These are phyloP conservation scores for Prunus yedoensis DNA, from an alignment of 331 rosid species.

Conservation along the genomic window DNA sequence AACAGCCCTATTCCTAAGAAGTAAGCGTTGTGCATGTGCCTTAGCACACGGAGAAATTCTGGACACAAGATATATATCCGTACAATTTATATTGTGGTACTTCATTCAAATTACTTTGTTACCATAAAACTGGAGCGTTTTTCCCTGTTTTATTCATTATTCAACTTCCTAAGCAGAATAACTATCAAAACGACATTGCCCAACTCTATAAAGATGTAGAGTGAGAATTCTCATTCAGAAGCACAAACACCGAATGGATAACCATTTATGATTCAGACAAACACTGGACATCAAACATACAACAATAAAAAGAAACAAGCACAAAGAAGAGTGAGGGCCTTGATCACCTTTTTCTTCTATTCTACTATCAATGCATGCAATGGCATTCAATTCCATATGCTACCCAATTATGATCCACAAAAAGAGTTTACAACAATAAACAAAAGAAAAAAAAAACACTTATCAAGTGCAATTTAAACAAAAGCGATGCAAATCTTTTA, in stretches of 20 bases:
- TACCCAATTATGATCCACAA: neutral
- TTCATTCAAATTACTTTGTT: neutral
- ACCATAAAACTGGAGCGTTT: neutral
- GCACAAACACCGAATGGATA: too few relatives aligned
- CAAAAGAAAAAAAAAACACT: neutral
- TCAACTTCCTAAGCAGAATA: neutral
- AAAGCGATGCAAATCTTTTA: conserved; percentile 9
- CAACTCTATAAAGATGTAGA: neutral
- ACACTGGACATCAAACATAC: too few relatives aligned
- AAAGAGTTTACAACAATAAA: too few relatives aligned
- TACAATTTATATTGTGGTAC: neutral
- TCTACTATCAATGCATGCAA: too few relatives aligned
- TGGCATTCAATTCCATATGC: neutral
- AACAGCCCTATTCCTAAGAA: neutral
- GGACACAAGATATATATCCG: neutral
- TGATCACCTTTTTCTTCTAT: too few relatives aligned
- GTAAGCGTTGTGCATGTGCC: neutral
- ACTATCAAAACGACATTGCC: neutral
- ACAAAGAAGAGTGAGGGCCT: too few relatives aligned
- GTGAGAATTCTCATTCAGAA: neutral
- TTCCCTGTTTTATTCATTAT: neutral
- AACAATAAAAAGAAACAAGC: too few relatives aligned
- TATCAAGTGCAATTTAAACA: neutral
- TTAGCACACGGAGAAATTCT: neutral
- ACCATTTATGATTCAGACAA: too few relatives aligned